Conservation (phyloP, 1,284 basidiomycete genomes). For the Papiliotrema fonsecae region DNA sequence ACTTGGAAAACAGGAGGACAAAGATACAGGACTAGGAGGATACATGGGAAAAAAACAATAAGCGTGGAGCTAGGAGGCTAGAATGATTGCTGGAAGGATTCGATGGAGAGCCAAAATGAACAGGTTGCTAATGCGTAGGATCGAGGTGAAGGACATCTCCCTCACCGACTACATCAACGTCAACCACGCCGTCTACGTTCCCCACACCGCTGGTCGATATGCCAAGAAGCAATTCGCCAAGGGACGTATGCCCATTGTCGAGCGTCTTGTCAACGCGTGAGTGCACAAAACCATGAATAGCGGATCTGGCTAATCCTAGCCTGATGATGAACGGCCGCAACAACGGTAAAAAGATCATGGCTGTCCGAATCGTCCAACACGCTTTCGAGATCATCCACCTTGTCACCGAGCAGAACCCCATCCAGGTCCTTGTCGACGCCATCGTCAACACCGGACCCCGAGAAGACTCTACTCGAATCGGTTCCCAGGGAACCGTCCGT, state of each 20-base stretch:
- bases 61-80: neutral
- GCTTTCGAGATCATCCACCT: conserved; percentile 99
- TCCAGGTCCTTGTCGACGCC: conserved; percentile 94
- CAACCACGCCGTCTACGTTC: conserved; percentile 94
- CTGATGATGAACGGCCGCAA: conserved; percentile 99
- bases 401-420: conserved; percentile 99
- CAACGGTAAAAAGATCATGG: conserved; percentile 99
- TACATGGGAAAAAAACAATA: neutral
- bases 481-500: conserved; percentile 98
- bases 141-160: conserved; percentile 99
- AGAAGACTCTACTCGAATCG: conserved; percentile 99
- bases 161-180: conserved; percentile 99
- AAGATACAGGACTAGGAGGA: neutral
- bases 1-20: neutral
- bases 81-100: neutral
- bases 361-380: conserved; percentile 98
- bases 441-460: conserved; percentile 99
- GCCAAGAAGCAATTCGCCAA: conserved; percentile 99
- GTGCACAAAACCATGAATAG: conserved; percentile 42
- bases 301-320: too few species aligned
- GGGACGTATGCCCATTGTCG: conserved; percentile 99
- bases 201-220: conserved; percentile 98
- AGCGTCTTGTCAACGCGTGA: conserved; percentile 96
- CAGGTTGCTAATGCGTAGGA: conserved; percentile 55
- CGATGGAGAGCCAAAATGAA: neutral